Percentiles rank a stretch among this genome's conserved stretches.
Evolutionary conservation across 768 basidiomycete genomes (phyloP).

Genomic region (Leccinum aurantiacum): DNA sequence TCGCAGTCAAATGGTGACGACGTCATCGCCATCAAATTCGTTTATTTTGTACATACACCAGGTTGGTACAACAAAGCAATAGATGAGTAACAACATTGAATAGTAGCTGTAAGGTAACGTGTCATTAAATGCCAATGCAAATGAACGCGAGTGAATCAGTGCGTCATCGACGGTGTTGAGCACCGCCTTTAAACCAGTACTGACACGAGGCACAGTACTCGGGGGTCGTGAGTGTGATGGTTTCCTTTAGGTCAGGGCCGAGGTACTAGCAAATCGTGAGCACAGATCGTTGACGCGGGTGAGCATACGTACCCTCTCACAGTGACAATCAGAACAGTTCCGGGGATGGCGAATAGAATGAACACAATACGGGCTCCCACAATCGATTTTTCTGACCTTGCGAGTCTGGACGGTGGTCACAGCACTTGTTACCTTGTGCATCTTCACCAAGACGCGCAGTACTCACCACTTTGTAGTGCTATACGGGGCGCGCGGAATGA

Average conservation of each 20-base stretch:
- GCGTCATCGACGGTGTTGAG: conserved; percentile 38
- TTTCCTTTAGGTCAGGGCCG: conserved; percentile 70
- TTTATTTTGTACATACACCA: conserved; percentile 17
- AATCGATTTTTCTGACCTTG: conserved; percentile 36
- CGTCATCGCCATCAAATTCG: conserved; percentile 10
- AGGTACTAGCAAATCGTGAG: conserved; percentile 43
- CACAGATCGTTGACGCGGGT: not conserved
- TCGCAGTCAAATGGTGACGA: conserved; percentile 70
- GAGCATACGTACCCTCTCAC: conserved; percentile 41
- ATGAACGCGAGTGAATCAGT: conserved; percentile 5
- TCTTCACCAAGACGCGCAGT: conserved; percentile 30
- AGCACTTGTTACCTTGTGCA: not conserved
- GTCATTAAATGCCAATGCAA: conserved; percentile 23
- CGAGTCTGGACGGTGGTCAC: conserved; percentile 31
- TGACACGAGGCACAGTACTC: conserved; percentile 60
- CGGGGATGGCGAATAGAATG: conserved; percentile 41
- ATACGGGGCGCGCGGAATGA: conserved; percentile 13
- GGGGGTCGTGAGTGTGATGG: conserved; percentile 47
- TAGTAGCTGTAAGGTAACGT: conserved; percentile 31
- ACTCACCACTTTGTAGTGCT: conserved; percentile 73
- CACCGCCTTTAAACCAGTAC: conserved; percentile 54
- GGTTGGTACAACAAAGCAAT: conserved; percentile 25
- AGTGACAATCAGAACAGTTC: conserved; percentile 43
- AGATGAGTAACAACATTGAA: conserved; percentile 8
- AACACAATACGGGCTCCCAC: conserved; percentile 37